These are phyloP conservation scores for Wickerhamomyces mucosus DNA, from an alignment of 805 yeast species.

Conservation along the genomic window DNA sequence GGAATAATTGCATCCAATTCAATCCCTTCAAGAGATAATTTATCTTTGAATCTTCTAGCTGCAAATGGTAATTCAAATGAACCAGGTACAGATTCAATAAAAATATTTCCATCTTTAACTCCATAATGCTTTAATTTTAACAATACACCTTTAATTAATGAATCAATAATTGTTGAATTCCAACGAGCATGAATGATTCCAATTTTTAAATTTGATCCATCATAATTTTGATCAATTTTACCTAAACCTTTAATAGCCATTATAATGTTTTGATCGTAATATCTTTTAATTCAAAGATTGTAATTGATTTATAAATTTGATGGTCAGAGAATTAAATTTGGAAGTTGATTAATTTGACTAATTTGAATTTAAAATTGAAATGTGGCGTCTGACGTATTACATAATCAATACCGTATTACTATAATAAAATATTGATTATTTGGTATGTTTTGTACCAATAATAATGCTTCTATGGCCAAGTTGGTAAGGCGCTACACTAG, in stretches of 20 bases:
- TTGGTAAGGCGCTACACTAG: slow-evolving; percentile 81
- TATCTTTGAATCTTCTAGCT: slow-evolving; percentile 40
- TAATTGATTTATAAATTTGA: neutral
- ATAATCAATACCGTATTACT: too few relatives aligned
- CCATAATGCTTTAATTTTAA: slow-evolving; percentile 50
- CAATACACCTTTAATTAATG: slow-evolving; percentile 72
- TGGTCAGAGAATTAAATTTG: neutral
- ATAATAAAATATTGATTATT: too few relatives aligned
- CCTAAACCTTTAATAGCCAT: slow-evolving; percentile 86
- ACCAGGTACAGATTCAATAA: slow-evolving; percentile 86
- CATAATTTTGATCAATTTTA: slow-evolving; percentile 53
- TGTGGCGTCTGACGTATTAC: neutral
- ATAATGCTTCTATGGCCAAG: slow-evolving; percentile 42
- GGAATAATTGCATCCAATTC: slow-evolving; percentile 83
- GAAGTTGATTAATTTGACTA: neutral
- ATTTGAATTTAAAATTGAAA: too few relatives aligned
- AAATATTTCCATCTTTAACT: slow-evolving; percentile 68
- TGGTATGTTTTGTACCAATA: neutral
- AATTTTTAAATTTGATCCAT: slow-evolving; percentile 59
- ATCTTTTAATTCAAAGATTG: slow-evolving; percentile 1
- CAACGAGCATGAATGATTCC: slow-evolving; percentile 96
- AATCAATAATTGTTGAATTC: slow-evolving; percentile 72
- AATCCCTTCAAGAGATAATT: slow-evolving; percentile 29
- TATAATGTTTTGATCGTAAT: slow-evolving; percentile 6
- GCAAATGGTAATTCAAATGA: slow-evolving; percentile 91